Base-by-base conservation (phyloP, 495 filamentous ascomycete species). In the Trichoderma virens region DNA sequence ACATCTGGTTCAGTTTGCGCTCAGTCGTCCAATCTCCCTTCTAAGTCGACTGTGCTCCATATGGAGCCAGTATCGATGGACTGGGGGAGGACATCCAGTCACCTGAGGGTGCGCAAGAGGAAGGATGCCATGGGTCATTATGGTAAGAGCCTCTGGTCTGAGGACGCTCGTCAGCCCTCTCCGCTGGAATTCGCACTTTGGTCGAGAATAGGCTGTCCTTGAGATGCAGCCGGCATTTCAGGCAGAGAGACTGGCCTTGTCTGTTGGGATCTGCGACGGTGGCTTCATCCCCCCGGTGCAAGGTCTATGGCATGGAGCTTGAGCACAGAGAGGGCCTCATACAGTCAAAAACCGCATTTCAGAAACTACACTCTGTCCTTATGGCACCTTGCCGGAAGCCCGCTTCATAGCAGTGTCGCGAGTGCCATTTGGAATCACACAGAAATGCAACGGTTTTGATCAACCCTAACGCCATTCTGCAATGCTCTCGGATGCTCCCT, bases 131-230 rank as follows among this genome's bases (percentile, higher is more conserved):
- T 87, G 84, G 86, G 86, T 81, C 85, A 65, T 73, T 76, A 77
- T 73, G 85, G 78, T 83, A 82, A 88, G 84, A 82, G 73, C 81
- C 80, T 82, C 83, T 77, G 78, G 75, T 63, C 71, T 69, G 84
- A 79, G 77, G 83, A 72, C 83, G 80, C 85, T 87, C 82, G 83
- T 86, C 83, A 78, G 81, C 80, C 73, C 67, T 69, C 67, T 67
- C 72, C 76, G 74, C 85, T 87, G 85, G 85, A 76, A 82, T 67
- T 73, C 60, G 77, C 74, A 81, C 83, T 85, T 78, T 85, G 84
- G 80, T 83, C 79, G 76, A 66, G 13, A 59, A 68, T 69, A 75
- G 78, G 74, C 76, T 71, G 79, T 78, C 70, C 68, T 76, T 71
- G 74, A 32, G 76, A 75, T 76, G 78, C 72, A 62, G 60, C 65